A percentile compares a stretch with the other conserved stretches of the same genome.
These are phyloP conservation scores for Penicillium expansum DNA, from an alignment of 2,329 filamentous ascomycete species.

Conservation along the genomic window DNA sequence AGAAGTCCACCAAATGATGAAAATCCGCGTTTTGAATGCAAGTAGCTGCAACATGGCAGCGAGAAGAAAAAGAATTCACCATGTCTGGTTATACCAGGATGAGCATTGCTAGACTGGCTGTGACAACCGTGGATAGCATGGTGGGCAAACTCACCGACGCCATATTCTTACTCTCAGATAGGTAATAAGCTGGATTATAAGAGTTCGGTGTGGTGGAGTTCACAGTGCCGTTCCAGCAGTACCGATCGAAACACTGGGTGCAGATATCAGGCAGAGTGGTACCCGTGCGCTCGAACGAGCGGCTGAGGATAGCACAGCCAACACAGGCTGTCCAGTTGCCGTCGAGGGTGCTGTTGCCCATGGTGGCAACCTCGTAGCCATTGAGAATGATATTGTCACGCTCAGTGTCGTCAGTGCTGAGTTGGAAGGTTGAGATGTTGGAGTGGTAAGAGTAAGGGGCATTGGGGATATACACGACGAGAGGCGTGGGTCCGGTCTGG, in stretches of 20 bases:
- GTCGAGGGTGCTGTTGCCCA: constrained; percentile 75
- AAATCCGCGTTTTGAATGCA: background rate
- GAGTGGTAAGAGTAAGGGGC: constrained; percentile 71
- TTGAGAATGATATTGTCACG: constrained; percentile 82
- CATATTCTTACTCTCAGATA: constrained; percentile 6
- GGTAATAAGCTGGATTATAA: constrained; percentile 43
- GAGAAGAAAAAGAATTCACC: background rate
- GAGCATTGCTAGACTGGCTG: constrained; percentile 12
- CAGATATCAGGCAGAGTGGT: constrained; percentile 70
- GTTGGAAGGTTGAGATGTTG: constrained; percentile 77
- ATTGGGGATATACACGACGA: constrained; percentile 87
- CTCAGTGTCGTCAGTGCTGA: constrained; percentile 60
- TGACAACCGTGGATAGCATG: constrained; percentile 12
- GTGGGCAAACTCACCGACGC: constrained; percentile 13
- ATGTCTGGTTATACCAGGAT: constrained; percentile 7
- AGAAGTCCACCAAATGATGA: background rate
- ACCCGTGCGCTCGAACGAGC: constrained; percentile 70
- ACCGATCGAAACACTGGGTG: constrained; percentile 69
- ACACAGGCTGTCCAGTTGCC: constrained; percentile 77
- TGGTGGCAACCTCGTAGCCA: constrained; percentile 78
- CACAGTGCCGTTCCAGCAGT: constrained; percentile 89
- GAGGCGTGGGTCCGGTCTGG: constrained; percentile 56
- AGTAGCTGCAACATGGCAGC: background rate
- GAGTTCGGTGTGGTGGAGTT: constrained; percentile 38
- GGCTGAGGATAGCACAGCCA: constrained; percentile 78